A percentile compares a stretch with the other conserved stretches of the same genome.
Evolutionary conservation across 108 stramenopile species (phyloP).

Genomic region (Cyclotella cryptica): DNA sequence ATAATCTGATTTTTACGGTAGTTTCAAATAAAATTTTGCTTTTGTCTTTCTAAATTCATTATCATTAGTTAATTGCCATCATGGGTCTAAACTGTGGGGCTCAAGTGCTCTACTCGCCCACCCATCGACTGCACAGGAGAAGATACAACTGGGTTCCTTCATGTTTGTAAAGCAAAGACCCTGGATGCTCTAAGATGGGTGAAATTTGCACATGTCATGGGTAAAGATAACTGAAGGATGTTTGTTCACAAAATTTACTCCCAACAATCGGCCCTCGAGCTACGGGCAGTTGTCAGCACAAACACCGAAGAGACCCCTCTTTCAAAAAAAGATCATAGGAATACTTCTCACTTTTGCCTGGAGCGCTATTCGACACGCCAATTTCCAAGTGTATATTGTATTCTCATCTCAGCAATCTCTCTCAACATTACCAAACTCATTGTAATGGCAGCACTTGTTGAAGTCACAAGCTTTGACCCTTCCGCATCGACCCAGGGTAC

Average conservation of each 20-base stretch:
- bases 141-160: conserved; percentile 31
- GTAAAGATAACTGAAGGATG: conserved; percentile 30
- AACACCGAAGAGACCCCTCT: not conserved
- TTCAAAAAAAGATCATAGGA: not conserved
- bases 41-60: too few relatives aligned
- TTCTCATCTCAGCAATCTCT: conserved; percentile 65
- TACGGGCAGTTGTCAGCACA: conserved; percentile 16
- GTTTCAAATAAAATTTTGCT: too few relatives aligned
- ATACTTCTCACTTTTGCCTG: not conserved
- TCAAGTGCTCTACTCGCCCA: too few relatives aligned
- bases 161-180: conserved; percentile 20
- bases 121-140: conserved; percentile 16
- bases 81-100: too few relatives aligned
- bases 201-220: conserved; percentile 36
- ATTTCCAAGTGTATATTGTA: conserved; percentile 54
- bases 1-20: too few relatives aligned
- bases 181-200: conserved; percentile 24
- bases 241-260: conserved; percentile 35
- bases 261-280: conserved; percentile 44
- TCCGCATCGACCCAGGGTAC: conserved; percentile 80
- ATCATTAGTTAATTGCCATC: too few relatives aligned
- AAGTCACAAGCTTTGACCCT: conserved; percentile 76
- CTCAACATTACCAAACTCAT: conserved; percentile 70
- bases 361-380: conserved; percentile 21
- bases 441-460: conserved; percentile 45